Percentiles rank a stretch among this genome's conserved stretches.
Conservation (phyloP, 805 yeast species). For the Candida michaelii region DNA sequence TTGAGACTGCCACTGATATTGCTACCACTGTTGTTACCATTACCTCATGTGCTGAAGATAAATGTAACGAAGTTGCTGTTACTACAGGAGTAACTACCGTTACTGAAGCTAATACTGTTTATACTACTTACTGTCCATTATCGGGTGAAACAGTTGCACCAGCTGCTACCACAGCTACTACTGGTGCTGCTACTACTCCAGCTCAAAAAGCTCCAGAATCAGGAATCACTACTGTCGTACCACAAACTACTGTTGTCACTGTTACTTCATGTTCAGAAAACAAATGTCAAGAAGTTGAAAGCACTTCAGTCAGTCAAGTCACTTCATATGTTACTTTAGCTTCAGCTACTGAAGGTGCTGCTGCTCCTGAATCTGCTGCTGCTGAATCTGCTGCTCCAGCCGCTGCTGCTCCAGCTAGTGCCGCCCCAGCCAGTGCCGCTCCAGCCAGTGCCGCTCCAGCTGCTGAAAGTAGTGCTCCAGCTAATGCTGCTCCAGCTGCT, state of each 20-base stretch:
- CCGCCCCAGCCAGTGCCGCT: no score
- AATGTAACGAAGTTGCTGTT: conserved; percentile 26
- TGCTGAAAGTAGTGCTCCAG: no score
- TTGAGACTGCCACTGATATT: conserved; percentile 21
- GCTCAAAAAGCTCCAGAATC: conserved; percentile 9
- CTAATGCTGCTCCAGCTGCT: no score
- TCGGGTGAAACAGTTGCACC: conserved; percentile 13
- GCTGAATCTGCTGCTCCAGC: conserved; percentile 15
- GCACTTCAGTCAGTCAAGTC: conserved; percentile 22
- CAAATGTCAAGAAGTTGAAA: conserved; percentile 21
- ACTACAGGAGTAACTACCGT: conserved; percentile 34
- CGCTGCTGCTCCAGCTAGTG: no score
- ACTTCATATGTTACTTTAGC: conserved; percentile 36
- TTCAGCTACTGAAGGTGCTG: conserved; percentile 29
- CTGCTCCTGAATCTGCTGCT: conserved; percentile 5
- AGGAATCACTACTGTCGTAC: conserved; percentile 7
- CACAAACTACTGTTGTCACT: conserved; percentile 21
- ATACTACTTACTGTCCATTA: conserved; percentile 29
- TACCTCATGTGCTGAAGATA: conserved; percentile 38
- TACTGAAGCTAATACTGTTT: conserved; percentile 19
- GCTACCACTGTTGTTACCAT: conserved; percentile 29
- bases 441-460: no score
- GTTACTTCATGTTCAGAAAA: conserved; percentile 31
- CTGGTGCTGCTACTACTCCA: conserved; percentile 16
- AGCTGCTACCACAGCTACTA: conserved; percentile 10